phyloP scores from a whole-genome alignment of 352 stramenopile species.

The Globisporangium middletonii region DNA sequence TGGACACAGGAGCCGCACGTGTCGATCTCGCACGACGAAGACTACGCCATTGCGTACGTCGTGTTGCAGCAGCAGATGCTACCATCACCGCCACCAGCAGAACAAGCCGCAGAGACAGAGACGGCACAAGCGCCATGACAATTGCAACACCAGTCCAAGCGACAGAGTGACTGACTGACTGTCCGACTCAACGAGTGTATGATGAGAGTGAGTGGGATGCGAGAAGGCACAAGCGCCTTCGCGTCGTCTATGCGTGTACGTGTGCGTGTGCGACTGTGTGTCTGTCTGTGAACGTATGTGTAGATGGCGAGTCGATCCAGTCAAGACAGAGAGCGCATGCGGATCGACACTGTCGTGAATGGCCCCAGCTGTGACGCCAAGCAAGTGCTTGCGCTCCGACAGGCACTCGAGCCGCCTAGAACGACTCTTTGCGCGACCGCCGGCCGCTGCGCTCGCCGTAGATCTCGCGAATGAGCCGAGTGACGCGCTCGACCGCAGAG shows the following conservation, averaged over 20 bases:
- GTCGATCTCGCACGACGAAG: constrained; percentile 76
- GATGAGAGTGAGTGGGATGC: background rate
- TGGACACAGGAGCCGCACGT: constrained; percentile 45
- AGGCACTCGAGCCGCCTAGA: constrained; percentile 15
- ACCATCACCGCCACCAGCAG: background rate
- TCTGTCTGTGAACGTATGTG: background rate
- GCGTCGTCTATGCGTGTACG: background rate
- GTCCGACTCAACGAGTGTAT: background rate
- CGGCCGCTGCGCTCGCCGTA: constrained; percentile 47
- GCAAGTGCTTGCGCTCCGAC: background rate
- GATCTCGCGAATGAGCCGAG: constrained; percentile 52
- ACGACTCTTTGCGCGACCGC: constrained; percentile 43
- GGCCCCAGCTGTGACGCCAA: no score
- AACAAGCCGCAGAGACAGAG: background rate
- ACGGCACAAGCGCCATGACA: background rate
- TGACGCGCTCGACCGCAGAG: constrained; percentile 48
- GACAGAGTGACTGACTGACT: background rate
- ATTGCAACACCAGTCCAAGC: background rate
- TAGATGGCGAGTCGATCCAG: background rate
- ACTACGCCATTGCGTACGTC: constrained; percentile 79
- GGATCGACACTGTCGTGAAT: no score
- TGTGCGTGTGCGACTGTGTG: background rate
- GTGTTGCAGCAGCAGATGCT: constrained; percentile 30
- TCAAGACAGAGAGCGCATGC: background rate
- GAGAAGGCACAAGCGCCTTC: no score